Evolutionary conservation across 768 basidiomycete species (phyloP).

Genomic region (Boletellus sp.): DNA sequence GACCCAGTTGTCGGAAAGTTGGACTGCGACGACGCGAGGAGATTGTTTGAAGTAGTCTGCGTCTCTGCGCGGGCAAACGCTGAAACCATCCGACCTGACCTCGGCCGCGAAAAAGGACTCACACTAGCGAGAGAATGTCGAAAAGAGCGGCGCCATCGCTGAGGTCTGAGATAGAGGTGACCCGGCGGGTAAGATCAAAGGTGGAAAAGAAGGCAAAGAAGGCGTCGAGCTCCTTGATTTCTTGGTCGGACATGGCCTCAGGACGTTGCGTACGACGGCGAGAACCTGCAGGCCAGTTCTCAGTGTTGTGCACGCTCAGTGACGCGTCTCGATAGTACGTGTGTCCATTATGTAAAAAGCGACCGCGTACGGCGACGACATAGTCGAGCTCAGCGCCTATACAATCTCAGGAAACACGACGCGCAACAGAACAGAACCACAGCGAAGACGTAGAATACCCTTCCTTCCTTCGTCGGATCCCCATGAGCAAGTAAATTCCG

Average conservation of each 20-base stretch:
- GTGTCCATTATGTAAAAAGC: conserved; percentile 27
- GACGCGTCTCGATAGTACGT: conserved; percentile 1
- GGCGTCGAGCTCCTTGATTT: conserved; percentile 67
- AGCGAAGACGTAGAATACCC: conserved; percentile 86
- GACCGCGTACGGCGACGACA: background rate
- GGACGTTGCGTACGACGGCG: conserved; percentile 4
- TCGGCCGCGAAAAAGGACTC: conserved; percentile 28
- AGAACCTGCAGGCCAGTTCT: conserved; percentile 2
- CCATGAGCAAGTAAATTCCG: conserved; percentile 69
- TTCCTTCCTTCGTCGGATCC: conserved; percentile 63
- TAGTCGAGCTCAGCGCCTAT: conserved; percentile 16
- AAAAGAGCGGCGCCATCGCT: conserved; percentile 77
- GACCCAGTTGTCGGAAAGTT: conserved; percentile 85
- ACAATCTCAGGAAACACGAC: conserved; percentile 23
- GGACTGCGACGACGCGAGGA: conserved; percentile 50
- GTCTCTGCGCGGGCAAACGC: conserved; percentile 48
- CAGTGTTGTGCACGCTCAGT: background rate
- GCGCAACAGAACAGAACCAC: conserved; percentile 40
- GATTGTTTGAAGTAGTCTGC: conserved; percentile 70
- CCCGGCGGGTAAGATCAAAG: conserved; percentile 63
- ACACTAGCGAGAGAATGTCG: conserved; percentile 75
- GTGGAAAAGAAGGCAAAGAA: conserved; percentile 79
- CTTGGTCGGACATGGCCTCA: conserved; percentile 35
- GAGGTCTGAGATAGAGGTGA: conserved; percentile 64
- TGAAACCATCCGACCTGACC: conserved; percentile 5